phyloP scores from a whole-genome alignment of 768 basidiomycete genomes.

The Suillus ampliporus region DNA sequence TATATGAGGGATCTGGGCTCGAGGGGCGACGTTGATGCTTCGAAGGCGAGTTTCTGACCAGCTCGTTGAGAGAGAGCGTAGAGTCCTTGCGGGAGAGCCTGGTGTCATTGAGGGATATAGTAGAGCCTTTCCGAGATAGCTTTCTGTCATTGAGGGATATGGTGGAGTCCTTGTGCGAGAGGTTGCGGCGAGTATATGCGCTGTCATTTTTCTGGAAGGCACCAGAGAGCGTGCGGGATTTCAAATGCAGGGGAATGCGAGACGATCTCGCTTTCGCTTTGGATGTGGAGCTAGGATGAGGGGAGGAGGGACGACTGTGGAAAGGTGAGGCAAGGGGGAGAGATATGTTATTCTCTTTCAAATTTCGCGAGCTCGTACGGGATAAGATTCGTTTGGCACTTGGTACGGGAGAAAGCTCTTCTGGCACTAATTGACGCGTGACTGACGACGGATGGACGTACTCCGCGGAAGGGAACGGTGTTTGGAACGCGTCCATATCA shows the following conservation, averaged over 20 bases:
- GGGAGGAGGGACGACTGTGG: conserved; percentile 49
- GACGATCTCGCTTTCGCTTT: conserved; percentile 27
- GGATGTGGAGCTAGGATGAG: conserved; percentile 42
- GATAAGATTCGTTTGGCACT: conserved; percentile 38
- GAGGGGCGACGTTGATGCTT: conserved; percentile 27
- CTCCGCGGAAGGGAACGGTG: conserved; percentile 31
- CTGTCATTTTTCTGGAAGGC: conserved; percentile 23
- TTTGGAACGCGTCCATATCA: conserved; percentile 31
- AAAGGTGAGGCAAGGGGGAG: conserved; percentile 51
- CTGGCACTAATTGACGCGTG: conserved; percentile 29
- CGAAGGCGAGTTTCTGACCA: conserved; percentile 20
- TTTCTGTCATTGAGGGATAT: conserved; percentile 15
- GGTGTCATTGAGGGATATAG: conserved; percentile 23
- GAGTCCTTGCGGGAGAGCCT: conserved; percentile 11
- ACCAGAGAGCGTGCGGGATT: conserved; percentile 48
- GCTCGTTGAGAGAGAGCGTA: conserved; percentile 14
- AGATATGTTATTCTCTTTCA: conserved; percentile 44
- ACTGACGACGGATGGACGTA: conserved; percentile 29
- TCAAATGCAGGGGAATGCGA: conserved; percentile 32
- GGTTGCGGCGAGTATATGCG: conserved; percentile 2
- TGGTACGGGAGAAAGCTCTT: conserved; percentile 52
- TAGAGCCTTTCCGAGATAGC: conserved; percentile 23
- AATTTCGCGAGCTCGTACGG: conserved; percentile 45
- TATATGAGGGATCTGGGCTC: conserved; percentile 32
- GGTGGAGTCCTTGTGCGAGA: conserved; percentile 9